Base-by-base conservation (phyloP, 2,329 filamentous ascomycete genomes). In the Thielaviopsis populi region DNA sequence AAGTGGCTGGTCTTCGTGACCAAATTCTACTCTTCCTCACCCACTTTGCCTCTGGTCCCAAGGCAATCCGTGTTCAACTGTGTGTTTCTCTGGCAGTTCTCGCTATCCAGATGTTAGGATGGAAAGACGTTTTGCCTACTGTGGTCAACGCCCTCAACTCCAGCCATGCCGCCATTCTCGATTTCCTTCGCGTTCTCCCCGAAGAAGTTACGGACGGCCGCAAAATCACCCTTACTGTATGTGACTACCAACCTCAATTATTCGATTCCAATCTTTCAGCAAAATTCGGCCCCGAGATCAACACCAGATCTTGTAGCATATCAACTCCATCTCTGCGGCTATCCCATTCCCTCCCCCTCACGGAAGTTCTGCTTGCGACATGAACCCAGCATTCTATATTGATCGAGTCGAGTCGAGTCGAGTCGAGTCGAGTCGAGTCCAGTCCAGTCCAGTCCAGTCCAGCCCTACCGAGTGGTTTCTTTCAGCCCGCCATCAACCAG, bases 171-270 rank as follows among this genome's bases (percentile, higher is more conserved):
- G 94, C 88, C 74, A 88, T 97, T 71, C 80, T 99, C 72, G 94
- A 99, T 75, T 99, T 99, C 75, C 81, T 99, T 69, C 91, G 90
- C 75, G 91, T 99, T 71, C 85, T 99, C 69, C 94, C 94, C 64
- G 94, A 99, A 80, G 94, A 99, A 82, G 94, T 99, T 72, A 97
- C 89, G 70, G 92, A 99, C 81, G 94, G 94, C 78, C 90, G 94
- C 77, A 99, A 97, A 80, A 96, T 99, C 82, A 96, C 91, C 81
- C 83, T 99, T 78, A 91, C 90, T 84, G 91, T 96, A 94, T 79
- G 90, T 92, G 82, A 85, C 73, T 73, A 76, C 74, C 78, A 76
- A 74, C 76, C 42, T 37, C 62, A 60, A 59, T 53, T n/a, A n/a
- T 11, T 59, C 43, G 54, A 59, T 41, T 54, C 54, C 43, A 54